A percentile compares a stretch with the other conserved stretches of the same genome.
phyloP scores from a whole-genome alignment of 495 filamentous ascomycete species.

The Penicillium arizonense region DNA sequence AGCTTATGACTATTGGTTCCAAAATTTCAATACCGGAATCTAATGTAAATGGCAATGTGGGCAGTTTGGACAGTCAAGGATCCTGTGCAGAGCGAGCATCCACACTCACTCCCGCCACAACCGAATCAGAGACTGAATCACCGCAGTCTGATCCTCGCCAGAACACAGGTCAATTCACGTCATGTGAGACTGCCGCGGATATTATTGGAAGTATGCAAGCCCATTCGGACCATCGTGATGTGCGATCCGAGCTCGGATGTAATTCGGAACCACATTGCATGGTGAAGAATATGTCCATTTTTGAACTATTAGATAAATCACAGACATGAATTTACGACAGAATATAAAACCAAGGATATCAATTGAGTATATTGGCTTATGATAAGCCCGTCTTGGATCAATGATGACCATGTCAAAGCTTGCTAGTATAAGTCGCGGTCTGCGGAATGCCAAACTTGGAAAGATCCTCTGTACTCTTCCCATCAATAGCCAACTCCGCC shows the following conservation, averaged over 20 bases:
- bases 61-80: neutral
- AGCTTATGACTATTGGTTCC: conserved; percentile 2
- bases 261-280: conserved; percentile 29
- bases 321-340: too few species aligned
- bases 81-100: neutral
- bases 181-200: conserved; percentile 27
- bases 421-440: conserved; percentile 3
- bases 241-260: conserved; percentile 45
- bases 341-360: too few species aligned
- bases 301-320: conserved; percentile 36
- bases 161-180: conserved; percentile 13
- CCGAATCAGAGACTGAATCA: too few species aligned
- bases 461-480: conserved; percentile 26
- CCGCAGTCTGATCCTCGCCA: neutral
- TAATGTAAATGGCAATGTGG: neutral
- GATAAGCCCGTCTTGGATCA: too few species aligned
- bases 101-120: neutral
- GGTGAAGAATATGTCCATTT: conserved; percentile 41
- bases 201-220: conserved; percentile 27
- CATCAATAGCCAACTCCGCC: conserved; percentile 30
- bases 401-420: conserved; percentile 3
- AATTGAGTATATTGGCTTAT: too few species aligned
- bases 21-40: conserved; percentile 1
- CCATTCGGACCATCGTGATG: conserved; percentile 29
- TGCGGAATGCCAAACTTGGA: conserved; percentile 23